phyloP scores from a whole-genome alignment of 1,284 basidiomycete genomes.

The Trametes versicolor region DNA sequence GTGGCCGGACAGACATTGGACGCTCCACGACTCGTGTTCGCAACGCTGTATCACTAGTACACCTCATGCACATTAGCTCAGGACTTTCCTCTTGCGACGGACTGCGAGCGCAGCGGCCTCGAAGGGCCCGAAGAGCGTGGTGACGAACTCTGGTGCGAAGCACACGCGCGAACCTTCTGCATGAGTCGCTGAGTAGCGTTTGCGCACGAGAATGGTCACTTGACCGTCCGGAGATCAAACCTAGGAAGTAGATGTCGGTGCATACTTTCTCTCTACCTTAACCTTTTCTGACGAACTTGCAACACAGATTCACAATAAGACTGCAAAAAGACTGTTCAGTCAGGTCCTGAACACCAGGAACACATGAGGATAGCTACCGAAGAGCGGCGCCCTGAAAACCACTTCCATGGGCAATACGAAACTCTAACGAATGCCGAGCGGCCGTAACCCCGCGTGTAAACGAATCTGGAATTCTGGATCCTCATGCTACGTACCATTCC shows the following conservation, averaged over 20 bases:
- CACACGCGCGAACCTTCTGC: neutral
- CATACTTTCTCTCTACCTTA: neutral
- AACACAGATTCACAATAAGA: neutral
- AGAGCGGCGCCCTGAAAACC: neutral
- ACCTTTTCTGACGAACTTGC: neutral
- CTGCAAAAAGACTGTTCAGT: neutral
- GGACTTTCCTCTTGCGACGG: neutral
- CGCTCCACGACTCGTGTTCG: neutral
- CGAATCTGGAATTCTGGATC: neutral
- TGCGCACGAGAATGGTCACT: constrained; percentile 4
- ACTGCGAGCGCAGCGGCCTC: neutral
- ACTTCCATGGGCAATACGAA: constrained; percentile 2
- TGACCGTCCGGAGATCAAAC: neutral
- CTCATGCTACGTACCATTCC: constrained; percentile 6
- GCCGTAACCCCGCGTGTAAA: neutral
- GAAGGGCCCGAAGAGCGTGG: neutral
- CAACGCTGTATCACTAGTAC: constrained; percentile 15
- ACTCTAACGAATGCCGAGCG: constrained; percentile 4
- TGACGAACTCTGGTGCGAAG: neutral
- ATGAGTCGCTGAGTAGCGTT: neutral
- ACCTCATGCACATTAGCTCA: constrained; percentile 7
- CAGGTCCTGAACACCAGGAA: neutral
- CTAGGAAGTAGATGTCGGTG: neutral
- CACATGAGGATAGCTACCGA: neutral
- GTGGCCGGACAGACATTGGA: neutral